Evolutionary conservation across 495 filamentous ascomycete genomes (phyloP), one percentile per base, ranked within the genome.

Genomic region (Chlorociboria aeruginascens): DNA sequence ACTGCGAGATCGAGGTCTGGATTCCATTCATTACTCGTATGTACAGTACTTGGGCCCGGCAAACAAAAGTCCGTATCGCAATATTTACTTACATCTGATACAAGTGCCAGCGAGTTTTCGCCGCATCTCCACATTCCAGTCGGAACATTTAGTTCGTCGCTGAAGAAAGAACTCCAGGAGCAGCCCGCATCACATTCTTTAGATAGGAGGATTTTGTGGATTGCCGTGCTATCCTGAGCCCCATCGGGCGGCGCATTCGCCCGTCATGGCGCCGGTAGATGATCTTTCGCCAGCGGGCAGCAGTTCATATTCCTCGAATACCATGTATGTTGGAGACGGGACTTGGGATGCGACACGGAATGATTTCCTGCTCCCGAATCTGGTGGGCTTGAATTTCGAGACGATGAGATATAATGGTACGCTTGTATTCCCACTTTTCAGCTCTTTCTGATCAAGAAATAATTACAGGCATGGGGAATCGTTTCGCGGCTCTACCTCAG

Each of bases 361-460:
- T 65, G 84, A 81, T 8, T 95, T 95, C 64, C 72, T 95, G 40
- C 66, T 95, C 39, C 89, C 89, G 20, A 92, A 92, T 66, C 65
- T 95, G 33, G 73, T 84, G 61, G 89, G 88, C 2, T 61, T 93
- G 12, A 94, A 95, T 63, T 88, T 89, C 64, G 86, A 82, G 45
- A 95, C 88, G n/a, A 95, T 88, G 82, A 79, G 74, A 65, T 94
- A 93, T 66, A 95, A 95, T 79, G 89, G 89, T 92, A 66, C 57
- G 77, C 20, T 9, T 43, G 10, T 25, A 13, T 3, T 14, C 39
- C n/a, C 20, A 20, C 11, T 16, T 40, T 6, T 28, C 3, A 31
- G 10, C 20, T 29, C 10, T 25, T 40, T 13, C 38, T 49, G 36
- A 41, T 14, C 17, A n/a, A 41, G 39, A 14, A 16, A 9, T 13